Base-by-base conservation (phyloP, 2,329 filamentous ascomycete genomes). In the Colletotrichum orchidophilum region DNA sequence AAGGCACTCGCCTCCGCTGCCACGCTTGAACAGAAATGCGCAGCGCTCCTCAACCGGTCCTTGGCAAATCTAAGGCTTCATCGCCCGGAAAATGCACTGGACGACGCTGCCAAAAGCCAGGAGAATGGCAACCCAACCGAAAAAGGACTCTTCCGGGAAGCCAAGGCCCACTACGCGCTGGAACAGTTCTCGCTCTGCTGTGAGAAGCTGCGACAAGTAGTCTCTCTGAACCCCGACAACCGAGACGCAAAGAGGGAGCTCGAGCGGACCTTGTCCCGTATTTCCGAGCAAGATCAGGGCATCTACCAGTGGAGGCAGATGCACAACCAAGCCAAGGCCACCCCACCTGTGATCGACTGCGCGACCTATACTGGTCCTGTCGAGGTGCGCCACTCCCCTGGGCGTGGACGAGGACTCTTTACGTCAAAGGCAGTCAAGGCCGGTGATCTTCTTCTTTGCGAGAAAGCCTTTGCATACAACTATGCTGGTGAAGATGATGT, bases 371-470 rank as follows among this genome's bases (percentile, higher is more conserved):
- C 79, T 8, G 78, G 76, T 0, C 81, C 82, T 0, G 83, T 87
- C 1, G 76, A 80, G 53, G 74, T 88, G 0, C 82, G 80, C 39
- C 53, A 75, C 7, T 83, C 84, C 1, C 75, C 77, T 1, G 82
- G 77, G 9, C 80, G 81, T 21, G 87, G 87, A 2, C 80, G 82
- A 2, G 88, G 88, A 0, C 76, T 90, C 0, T 90, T 89, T 74
- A 86, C 84, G 0, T 87, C 83, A 0, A 77, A 79, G 24, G 74
- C 79, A 0, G 84, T 90, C 2, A 79, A 80, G 46, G 82, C 84
- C 0, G 87, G 87, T 0, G 84, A 89, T 3, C 78, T 89, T 2
- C 76, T 90, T 0, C 74, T 90, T 1, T 89, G 86, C 57, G 88
- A 90, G 70, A 90, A 90, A 71, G 87, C 87, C 0, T 88, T 89